These are phyloP conservation scores for Primulina huaijiensis DNA, from an alignment of 257 asterid species.

Conservation along the genomic window DNA sequence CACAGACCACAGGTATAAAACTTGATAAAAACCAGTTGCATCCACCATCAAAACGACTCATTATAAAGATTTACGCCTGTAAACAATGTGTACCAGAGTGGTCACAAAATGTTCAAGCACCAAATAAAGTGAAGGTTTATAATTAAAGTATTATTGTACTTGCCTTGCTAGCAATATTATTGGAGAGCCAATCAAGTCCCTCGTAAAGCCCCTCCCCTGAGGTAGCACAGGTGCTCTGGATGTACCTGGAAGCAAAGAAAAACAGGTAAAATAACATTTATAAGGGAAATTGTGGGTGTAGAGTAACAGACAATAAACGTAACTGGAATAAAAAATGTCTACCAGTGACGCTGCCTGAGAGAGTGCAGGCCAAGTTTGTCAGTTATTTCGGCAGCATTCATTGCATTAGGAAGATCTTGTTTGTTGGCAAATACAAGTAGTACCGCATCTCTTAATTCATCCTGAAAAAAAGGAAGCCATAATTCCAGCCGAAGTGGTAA, in stretches of 20 bases:
- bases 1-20: neutral
- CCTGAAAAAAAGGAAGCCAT: conserved; percentile 37
- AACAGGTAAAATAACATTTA: neutral
- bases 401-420: conserved; percentile 94
- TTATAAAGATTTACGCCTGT: neutral
- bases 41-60: neutral
- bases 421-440: conserved; percentile 85
- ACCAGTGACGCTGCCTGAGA: conserved; percentile 95
- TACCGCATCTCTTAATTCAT: conserved; percentile 85
- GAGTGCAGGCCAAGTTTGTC: conserved; percentile 92
- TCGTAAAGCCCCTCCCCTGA: conserved; percentile 92
- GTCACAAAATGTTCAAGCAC: neutral
- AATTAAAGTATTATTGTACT: conserved; percentile 10
- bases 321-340: conserved; percentile 15
- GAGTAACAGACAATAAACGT: neutral
- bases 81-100: neutral
- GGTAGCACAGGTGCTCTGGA: conserved; percentile 93
- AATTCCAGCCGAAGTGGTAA: conserved; percentile 1
- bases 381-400: conserved; percentile 90
- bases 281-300: neutral
- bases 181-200: conserved; percentile 92
- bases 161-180: conserved; percentile 81
- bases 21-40: neutral
- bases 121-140: neutral
- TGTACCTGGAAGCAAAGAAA: conserved; percentile 53